phyloP scores from a whole-genome alignment of 257 asterid genomes.

The Scutellaria minor region DNA sequence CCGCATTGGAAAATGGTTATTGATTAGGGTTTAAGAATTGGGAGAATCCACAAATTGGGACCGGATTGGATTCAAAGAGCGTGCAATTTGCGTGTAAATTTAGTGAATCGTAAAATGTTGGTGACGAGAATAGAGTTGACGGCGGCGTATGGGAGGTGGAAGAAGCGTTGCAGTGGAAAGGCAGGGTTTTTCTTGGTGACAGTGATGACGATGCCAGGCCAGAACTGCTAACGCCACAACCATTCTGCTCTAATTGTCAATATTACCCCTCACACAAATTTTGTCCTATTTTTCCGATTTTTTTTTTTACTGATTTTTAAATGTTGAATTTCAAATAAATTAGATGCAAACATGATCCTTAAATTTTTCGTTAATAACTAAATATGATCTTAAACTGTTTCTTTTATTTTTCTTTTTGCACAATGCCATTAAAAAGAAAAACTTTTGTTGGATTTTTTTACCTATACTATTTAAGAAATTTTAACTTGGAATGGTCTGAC shows the following conservation, averaged over 20 bases:
- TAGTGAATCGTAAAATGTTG: not conserved
- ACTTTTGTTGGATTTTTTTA: too few species aligned
- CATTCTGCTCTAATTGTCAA: not conserved
- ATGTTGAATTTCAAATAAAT: not conserved
- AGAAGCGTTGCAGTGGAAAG: not conserved
- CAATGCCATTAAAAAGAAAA: too few species aligned
- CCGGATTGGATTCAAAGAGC: not conserved
- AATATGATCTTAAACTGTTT: too few species aligned
- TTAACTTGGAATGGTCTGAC: too few species aligned
- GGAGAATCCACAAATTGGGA: not conserved
- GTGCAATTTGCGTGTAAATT: not conserved
- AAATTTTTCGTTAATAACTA: too few species aligned
- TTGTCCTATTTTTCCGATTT: too few species aligned
- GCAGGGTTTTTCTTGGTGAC: conserved; percentile 7
- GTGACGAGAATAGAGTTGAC: conserved; percentile 3
- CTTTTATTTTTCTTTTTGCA: too few species aligned
- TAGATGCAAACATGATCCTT: too few species aligned
- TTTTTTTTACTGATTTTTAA: not conserved
- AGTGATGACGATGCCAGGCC: not conserved
- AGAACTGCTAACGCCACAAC: not conserved
- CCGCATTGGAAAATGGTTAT: not conserved
- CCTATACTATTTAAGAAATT: too few species aligned
- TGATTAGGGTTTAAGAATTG: not conserved
- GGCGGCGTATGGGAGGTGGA: conserved; percentile 31
- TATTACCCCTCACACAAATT: not conserved